A percentile compares a stretch with the other conserved stretches of the same genome.
Conservation (phyloP, 768 basidiomycete species). For the Tylopilus sp. region DNA sequence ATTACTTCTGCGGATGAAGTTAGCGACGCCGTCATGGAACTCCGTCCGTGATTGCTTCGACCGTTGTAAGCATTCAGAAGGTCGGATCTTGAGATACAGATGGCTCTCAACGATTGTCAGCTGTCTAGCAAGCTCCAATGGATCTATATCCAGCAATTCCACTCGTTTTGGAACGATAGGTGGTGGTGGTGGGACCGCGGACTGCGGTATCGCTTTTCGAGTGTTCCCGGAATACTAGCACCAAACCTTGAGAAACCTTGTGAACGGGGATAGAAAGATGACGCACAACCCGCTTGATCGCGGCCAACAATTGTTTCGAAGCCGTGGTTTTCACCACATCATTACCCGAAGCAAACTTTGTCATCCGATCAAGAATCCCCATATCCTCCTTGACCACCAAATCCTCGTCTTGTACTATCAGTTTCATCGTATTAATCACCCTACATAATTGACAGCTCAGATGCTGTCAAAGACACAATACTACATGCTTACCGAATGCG, state of each 20-base stretch:
- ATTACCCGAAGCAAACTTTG: conserved; percentile 46
- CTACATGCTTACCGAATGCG: conserved; percentile 47
- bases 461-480: background rate
- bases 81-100: conserved; percentile 55
- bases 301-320: conserved; percentile 45
- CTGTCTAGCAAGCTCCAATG: conserved; percentile 64
- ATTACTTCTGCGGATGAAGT: conserved; percentile 57
- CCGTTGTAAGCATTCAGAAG: conserved; percentile 58
- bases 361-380: conserved; percentile 50
- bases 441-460: conserved; percentile 28
- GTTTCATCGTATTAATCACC: conserved; percentile 62
- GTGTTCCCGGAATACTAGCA: conserved; percentile 32
- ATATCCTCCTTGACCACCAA: conserved; percentile 53
- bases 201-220: conserved; percentile 34
- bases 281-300: conserved; percentile 52
- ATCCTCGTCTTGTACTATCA: conserved; percentile 55
- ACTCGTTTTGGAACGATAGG: conserved; percentile 48
- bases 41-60: conserved; percentile 45
- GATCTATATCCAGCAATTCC: conserved; percentile 57
- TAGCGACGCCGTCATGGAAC: conserved; percentile 49
- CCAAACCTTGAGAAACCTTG: background rate
- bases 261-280: background rate
- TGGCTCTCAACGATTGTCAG: conserved; percentile 62
- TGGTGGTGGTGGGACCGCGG: conserved; percentile 42
- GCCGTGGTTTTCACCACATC: conserved; percentile 40